Conservation (phyloP, 345 rosid species). For the Eucalyptus marginata region DNA sequence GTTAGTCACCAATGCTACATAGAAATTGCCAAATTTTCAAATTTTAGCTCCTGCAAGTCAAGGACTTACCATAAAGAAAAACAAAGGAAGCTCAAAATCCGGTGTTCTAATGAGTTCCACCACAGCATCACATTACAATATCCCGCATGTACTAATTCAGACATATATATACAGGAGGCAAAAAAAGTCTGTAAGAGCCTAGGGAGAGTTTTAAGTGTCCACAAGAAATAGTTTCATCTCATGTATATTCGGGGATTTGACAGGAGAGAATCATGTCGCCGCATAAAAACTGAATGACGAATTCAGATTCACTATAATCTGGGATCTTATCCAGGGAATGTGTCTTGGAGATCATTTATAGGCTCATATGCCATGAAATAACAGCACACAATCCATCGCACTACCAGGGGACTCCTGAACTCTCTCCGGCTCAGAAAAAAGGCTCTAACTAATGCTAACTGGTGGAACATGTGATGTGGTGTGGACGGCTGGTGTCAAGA, state of each 20-base stretch:
- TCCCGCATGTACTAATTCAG: background rate
- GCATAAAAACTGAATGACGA: background rate
- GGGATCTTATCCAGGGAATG: background rate
- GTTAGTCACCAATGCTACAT: background rate
- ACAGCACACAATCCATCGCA: background rate
- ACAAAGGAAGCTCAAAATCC: background rate
- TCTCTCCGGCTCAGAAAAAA: background rate
- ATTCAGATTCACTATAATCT: background rate
- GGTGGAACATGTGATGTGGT: background rate
- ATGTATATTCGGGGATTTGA: background rate
- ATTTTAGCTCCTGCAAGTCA: background rate
- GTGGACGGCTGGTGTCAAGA: constrained; percentile 4
- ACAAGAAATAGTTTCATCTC: background rate
- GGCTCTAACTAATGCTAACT: background rate
- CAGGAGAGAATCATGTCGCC: background rate
- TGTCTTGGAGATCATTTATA: background rate
- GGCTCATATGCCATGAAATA: background rate
- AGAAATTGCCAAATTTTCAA: background rate
- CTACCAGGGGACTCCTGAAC: background rate
- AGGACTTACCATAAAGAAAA: background rate
- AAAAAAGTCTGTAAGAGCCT: background rate
- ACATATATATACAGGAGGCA: background rate
- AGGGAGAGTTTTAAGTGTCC: background rate
- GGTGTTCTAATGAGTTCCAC: background rate
- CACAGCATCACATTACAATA: background rate